phyloP scores from a whole-genome alignment of 768 basidiomycete genomes.

The Kwoniella sp. region DNA sequence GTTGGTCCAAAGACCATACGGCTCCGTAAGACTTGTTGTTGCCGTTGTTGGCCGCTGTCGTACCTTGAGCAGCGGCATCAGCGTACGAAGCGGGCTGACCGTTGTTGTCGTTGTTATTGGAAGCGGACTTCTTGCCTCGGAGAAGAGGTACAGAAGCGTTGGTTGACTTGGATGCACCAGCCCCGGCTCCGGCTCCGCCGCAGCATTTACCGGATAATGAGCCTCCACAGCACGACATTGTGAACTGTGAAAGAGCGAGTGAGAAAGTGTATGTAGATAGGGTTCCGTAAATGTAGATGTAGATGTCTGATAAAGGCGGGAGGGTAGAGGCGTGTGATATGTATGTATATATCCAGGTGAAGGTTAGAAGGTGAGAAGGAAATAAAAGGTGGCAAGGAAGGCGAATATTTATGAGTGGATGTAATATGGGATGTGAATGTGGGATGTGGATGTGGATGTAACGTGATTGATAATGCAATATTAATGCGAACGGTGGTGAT shows the following conservation, averaged over 20 bases:
- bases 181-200: slow-evolving; percentile 13
- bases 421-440: no score
- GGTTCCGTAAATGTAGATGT: no score
- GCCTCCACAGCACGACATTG: slow-evolving; percentile 5
- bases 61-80: slow-evolving; percentile 3
- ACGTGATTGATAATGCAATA: background rate
- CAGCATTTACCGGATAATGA: background rate
- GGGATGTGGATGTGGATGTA: no score
- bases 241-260: background rate
- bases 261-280: no score
- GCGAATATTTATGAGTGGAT: background rate
- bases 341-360: no score
- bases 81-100: slow-evolving; percentile 13
- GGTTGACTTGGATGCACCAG: background rate
- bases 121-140: slow-evolving; percentile 7
- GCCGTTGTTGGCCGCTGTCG: background rate
- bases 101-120: background rate
- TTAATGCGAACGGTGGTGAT: no score
- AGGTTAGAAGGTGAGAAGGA: no score
- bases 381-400: no score
- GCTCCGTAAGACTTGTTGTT: slow-evolving; percentile 14
- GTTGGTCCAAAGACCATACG: slow-evolving; percentile 22
- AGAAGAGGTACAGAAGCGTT: slow-evolving; percentile 21
- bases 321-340: background rate
- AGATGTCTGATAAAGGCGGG: no score